phyloP scores from a whole-genome alignment of 73 alveolate genomes.

The Paramecium pentaurelia region DNA sequence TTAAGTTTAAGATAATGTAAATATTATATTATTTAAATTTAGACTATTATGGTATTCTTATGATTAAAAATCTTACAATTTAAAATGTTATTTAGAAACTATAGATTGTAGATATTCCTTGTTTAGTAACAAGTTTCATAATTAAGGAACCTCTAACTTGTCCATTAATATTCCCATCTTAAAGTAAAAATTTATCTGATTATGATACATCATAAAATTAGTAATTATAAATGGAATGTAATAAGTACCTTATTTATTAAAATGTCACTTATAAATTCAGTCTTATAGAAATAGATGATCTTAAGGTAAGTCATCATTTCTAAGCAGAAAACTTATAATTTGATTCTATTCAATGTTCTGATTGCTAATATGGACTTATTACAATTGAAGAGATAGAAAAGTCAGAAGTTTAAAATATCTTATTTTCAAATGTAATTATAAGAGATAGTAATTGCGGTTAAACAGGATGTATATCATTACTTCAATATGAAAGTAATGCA shows the following conservation, averaged over 20 bases:
- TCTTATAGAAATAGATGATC: background rate
- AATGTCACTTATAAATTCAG: background rate
- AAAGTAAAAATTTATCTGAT: background rate
- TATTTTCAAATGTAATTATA: background rate
- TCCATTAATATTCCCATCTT: background rate
- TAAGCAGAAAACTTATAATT: background rate
- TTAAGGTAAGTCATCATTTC: background rate
- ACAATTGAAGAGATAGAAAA: background rate
- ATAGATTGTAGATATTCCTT: background rate
- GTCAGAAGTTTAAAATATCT: background rate
- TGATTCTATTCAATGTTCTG: background rate
- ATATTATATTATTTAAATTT: background rate
- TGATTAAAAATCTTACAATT: background rate
- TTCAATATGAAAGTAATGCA: background rate
- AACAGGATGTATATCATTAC: background rate
- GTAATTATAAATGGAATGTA: background rate
- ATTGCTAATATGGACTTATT: background rate
- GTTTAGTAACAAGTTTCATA: background rate
- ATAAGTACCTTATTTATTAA: background rate
- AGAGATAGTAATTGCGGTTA: background rate
- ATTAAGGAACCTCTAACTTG: background rate
- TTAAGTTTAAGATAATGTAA: background rate
- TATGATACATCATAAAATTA: background rate
- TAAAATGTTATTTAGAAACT: background rate
- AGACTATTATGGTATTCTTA: background rate